Percentiles rank a stretch among this genome's conserved stretches.
These are phyloP conservation scores for Aspergillus homomorphus DNA, from an alignment of 495 filamentous ascomycete genomes.

Conservation along the genomic window DNA sequence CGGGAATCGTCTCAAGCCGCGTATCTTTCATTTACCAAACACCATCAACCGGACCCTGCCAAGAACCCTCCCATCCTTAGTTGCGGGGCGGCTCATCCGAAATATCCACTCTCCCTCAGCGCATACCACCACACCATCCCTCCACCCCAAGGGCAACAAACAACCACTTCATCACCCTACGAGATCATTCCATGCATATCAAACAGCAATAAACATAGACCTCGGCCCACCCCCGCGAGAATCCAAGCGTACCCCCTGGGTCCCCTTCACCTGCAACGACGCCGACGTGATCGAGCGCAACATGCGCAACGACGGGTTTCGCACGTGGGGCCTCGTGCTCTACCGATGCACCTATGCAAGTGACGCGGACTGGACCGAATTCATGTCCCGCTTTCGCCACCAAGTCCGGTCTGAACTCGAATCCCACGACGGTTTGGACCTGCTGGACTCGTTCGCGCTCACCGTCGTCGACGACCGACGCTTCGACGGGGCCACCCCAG, in stretches of 20 bases:
- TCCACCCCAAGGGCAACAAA: too few relatives aligned
- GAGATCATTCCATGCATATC: too few relatives aligned
- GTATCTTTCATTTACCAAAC: too few relatives aligned
- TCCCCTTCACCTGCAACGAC: background rate
- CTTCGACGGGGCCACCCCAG: conserved; percentile 27
- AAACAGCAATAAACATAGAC: too few relatives aligned
- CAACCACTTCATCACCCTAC: too few relatives aligned
- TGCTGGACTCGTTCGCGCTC: conserved; percentile 28
- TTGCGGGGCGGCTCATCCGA: too few relatives aligned
- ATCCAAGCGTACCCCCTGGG: background rate
- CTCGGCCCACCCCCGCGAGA: too few relatives aligned
- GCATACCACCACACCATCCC: too few relatives aligned
- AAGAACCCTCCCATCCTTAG: too few relatives aligned
- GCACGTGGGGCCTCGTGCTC: conserved; percentile 31
- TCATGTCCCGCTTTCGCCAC: conserved; percentile 18
- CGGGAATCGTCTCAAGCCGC: too few relatives aligned
- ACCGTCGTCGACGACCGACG: conserved; percentile 29
- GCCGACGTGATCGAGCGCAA: conserved; percentile 25
- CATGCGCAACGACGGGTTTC: conserved; percentile 17
- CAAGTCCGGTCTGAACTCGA: conserved; percentile 17
- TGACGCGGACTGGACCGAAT: conserved; percentile 28
- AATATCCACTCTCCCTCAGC: too few relatives aligned
- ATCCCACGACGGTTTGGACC: conserved; percentile 24
- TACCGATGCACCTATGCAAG: conserved; percentile 34
- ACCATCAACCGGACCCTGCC: too few relatives aligned